A percentile compares a stretch with the other conserved stretches of the same genome.
These are phyloP conservation scores for Tylopilus cervinicoccineus DNA, from an alignment of 768 basidiomycete genomes.

Conservation along the genomic window DNA sequence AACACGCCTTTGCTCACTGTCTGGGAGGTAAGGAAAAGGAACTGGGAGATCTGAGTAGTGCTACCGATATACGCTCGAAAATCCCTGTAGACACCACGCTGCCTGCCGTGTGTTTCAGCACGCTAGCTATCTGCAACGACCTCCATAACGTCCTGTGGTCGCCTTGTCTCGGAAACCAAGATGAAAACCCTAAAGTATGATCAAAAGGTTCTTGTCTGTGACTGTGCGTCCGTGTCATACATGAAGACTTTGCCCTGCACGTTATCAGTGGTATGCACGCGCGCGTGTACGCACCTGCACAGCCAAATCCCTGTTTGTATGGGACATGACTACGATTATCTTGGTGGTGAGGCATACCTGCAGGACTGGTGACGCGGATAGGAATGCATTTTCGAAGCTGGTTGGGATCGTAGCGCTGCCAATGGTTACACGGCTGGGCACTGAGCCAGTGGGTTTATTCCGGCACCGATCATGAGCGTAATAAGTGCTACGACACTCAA, in stretches of 20 bases:
- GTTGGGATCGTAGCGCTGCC: conserved; percentile 35
- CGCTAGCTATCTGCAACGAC: conserved; percentile 28
- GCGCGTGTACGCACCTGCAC: conserved; percentile 7
- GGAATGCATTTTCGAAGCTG: conserved; percentile 36
- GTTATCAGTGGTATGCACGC: background rate
- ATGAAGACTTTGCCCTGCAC: conserved; percentile 50
- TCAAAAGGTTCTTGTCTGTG: background rate
- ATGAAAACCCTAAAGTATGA: conserved; percentile 47
- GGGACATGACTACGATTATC: background rate
- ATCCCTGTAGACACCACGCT: conserved; percentile 52
- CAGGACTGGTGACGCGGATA: conserved; percentile 3
- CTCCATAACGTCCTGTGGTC: conserved; percentile 54
- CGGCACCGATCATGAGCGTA: conserved; percentile 48
- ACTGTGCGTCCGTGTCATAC: conserved; percentile 24
- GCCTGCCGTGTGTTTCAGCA: conserved; percentile 17
- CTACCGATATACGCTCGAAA: conserved; percentile 48
- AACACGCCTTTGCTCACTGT: conserved; percentile 50
- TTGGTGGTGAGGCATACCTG: background rate
- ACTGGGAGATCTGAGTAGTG: conserved; percentile 7
- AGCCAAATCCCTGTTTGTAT: background rate
- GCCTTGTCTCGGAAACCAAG: conserved; percentile 53
- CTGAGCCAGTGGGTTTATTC: conserved; percentile 42
- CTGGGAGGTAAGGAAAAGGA: conserved; percentile 12
- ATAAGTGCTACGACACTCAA: conserved; percentile 38
- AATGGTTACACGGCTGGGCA: conserved; percentile 27